A percentile compares a stretch with the other conserved stretches of the same genome.
Evolutionary conservation across 805 yeast species (phyloP).

Genomic region (Scheffersomyces ergatensis): DNA sequence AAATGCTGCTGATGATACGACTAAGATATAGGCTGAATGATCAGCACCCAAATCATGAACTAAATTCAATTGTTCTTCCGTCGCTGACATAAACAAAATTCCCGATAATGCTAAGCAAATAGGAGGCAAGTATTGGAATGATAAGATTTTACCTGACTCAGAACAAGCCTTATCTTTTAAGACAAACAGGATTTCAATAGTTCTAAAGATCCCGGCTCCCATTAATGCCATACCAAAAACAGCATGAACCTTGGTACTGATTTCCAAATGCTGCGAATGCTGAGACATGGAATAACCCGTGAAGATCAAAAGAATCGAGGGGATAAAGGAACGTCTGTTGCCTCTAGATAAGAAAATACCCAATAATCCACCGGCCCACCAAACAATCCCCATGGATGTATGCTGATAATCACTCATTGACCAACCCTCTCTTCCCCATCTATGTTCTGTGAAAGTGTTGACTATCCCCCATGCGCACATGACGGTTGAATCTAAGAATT

Average conservation of each 20-base stretch:
- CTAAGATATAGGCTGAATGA: constrained; percentile 78
- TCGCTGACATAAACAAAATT: constrained; percentile 85
- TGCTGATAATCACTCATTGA: constrained; percentile 92
- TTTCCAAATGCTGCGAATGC: constrained; percentile 71
- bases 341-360: constrained; percentile 69
- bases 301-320: constrained; percentile 75
- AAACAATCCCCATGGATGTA: constrained; percentile 92
- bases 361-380: constrained; percentile 93
- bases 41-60: constrained; percentile 77
- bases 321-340: constrained; percentile 71
- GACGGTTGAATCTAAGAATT: constrained; percentile 75
- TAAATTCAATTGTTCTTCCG: constrained; percentile 76
- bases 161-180: constrained; percentile 54
- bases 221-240: constrained; percentile 82
- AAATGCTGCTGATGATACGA: constrained; percentile 71
- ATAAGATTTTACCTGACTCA: constrained; percentile 44
- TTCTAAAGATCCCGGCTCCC: constrained; percentile 72
- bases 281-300: constrained; percentile 96
- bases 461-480: constrained; percentile 91
- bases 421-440: constrained; percentile 92
- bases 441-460: constrained; percentile 93
- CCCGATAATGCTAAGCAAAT: constrained; percentile 79
- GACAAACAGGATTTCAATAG: constrained; percentile 78
- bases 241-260: constrained; percentile 84
- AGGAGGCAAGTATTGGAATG: constrained; percentile 88